Evolutionary conservation across 225 moss, liverwort and hornwort species (phyloP).

Genomic region (Asterella californica): DNA sequence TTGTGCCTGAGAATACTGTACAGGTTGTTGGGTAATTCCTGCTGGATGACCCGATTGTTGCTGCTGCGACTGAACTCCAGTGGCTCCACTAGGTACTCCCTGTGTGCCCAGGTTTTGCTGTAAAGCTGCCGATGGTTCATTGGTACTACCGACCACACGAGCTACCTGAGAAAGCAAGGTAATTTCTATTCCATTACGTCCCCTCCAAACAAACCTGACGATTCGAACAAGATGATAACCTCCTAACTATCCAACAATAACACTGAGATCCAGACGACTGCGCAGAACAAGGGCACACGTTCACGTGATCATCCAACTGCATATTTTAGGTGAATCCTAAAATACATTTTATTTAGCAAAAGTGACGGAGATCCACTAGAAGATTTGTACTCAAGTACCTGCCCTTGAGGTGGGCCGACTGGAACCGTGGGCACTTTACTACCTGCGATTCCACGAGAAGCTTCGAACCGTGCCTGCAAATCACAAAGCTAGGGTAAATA

Average conservation of each 20-base stretch:
- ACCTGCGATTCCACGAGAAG: slow-evolving; percentile 29
- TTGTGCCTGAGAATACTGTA: slow-evolving; percentile 37
- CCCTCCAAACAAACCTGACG: not conserved
- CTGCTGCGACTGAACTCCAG: slow-evolving; percentile 40
- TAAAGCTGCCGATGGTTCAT: slow-evolving; percentile 26
- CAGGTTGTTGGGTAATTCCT: slow-evolving; percentile 37
- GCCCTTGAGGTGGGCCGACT: slow-evolving; percentile 55
- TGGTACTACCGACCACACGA: slow-evolving; percentile 25
- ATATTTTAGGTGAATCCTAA: no score
- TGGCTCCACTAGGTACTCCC: slow-evolving; percentile 35
- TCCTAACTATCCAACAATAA: no score
- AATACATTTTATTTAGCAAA: not conserved
- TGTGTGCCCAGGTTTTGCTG: slow-evolving; percentile 35
- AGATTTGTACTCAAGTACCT: slow-evolving; percentile 32
- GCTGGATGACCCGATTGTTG: slow-evolving; percentile 50
- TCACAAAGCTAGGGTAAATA: not conserved
- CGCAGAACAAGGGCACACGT: no score
- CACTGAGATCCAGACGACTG: no score
- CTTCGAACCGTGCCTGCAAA: slow-evolving; percentile 59
- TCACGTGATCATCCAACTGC: not conserved
- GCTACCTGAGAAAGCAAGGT: slow-evolving; percentile 22
- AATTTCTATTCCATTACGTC: not conserved
- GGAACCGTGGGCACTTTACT: slow-evolving; percentile 47
- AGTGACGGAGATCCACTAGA: not conserved
- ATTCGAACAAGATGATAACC: no score